Conservation (phyloP, 2,329 filamentous ascomycete species). For the Hymenoscyphus fraxineus region DNA sequence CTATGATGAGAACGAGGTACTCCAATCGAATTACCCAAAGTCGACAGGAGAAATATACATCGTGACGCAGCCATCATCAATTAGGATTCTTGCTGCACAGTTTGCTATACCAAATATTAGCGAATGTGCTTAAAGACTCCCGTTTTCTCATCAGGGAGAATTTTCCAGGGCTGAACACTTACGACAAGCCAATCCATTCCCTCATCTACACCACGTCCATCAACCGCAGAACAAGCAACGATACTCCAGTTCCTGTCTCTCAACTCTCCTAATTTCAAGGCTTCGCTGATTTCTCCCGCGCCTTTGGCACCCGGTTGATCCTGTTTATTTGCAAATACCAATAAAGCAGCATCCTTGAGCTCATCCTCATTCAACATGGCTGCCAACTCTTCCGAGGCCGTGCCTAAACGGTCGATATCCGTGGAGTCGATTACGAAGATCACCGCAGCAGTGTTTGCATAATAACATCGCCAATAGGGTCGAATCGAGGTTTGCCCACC, state of each 20-base stretch:
- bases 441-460: constrained; percentile 95
- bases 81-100: constrained; percentile 35
- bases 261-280: constrained; percentile 81
- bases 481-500: constrained; percentile 98
- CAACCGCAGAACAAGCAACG: constrained; percentile 93
- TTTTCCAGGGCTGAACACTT: constrained; percentile 16
- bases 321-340: constrained; percentile 99
- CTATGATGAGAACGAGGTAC: constrained; percentile 9
- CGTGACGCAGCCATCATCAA: constrained; percentile 8
- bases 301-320: constrained; percentile 96
- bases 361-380: constrained; percentile 98
- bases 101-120: constrained; percentile 31
- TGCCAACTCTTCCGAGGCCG: constrained; percentile 84
- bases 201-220: constrained; percentile 89
- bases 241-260: constrained; percentile 99
- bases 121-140: constrained; percentile 1
- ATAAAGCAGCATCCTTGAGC: constrained; percentile 81
- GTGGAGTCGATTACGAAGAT: constrained; percentile 99
- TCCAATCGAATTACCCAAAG: constrained; percentile 22
- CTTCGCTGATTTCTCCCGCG: constrained; percentile 94
- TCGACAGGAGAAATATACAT: constrained; percentile 20
- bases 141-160: background rate
- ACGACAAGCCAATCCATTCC: constrained; percentile 97
- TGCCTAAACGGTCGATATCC: constrained; percentile 91
- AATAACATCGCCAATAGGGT: constrained; percentile 99